Conservation (phyloP, 805 yeast species). For the Monosporozyma aerobia region DNA sequence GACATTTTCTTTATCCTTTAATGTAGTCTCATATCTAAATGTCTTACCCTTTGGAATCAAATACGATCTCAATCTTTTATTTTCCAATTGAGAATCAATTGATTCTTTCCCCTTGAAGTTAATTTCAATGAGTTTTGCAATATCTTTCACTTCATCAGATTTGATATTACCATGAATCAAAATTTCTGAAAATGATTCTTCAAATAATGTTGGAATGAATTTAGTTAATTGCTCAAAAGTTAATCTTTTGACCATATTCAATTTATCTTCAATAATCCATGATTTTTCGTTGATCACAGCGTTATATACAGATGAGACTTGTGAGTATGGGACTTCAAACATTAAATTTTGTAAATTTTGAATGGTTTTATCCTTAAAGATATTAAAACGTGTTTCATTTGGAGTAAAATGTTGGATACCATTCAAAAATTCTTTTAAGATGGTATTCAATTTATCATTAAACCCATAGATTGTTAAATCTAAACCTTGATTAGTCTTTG, state of each 20-base stretch:
- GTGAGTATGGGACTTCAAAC: conserved; percentile 68
- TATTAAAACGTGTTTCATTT: conserved; percentile 50
- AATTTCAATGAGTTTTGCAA: conserved; percentile 24
- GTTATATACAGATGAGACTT: conserved; percentile 54
- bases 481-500: conserved; percentile 60
- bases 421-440: conserved; percentile 52
- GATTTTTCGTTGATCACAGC: conserved; percentile 63
- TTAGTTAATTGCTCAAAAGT: conserved; percentile 41
- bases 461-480: conserved; percentile 65
- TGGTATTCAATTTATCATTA: conserved; percentile 64
- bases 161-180: conserved; percentile 68
- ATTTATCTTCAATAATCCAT: conserved; percentile 56
- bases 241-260: conserved; percentile 38
- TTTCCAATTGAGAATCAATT: conserved; percentile 16
- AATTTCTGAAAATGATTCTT: conserved; percentile 60
- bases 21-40: conserved; percentile 38
- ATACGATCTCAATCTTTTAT: conserved; percentile 32
- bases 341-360: conserved; percentile 63
- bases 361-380: conserved; percentile 52
- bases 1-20: conserved; percentile 61
- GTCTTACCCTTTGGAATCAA: conserved; percentile 33
- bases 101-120: background rate
- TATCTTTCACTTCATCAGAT: conserved; percentile 42
- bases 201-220: conserved; percentile 44
- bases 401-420: conserved; percentile 44